These are phyloP conservation scores for Calvatia gigantea DNA, from an alignment of 768 basidiomycete species.

Conservation along the genomic window DNA sequence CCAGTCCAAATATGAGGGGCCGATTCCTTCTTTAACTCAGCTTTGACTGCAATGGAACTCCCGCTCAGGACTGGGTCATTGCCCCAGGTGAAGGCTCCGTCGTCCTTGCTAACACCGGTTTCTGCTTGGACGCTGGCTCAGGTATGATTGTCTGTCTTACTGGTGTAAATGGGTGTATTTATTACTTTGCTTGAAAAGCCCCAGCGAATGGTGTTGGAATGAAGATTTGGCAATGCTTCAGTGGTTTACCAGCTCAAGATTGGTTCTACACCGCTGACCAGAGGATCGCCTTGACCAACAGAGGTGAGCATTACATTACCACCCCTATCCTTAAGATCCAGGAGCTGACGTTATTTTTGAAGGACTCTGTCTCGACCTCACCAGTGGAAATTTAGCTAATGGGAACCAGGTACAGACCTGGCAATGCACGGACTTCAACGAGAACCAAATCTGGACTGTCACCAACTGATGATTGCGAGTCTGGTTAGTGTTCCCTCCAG, in stretches of 20 bases:
- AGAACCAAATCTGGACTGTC: conserved; percentile 14
- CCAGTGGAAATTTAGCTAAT: conserved; percentile 13
- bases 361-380: conserved; percentile 15
- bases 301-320: not conserved
- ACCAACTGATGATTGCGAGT: not conserved
- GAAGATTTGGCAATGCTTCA: conserved; percentile 35
- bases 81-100: conserved; percentile 18
- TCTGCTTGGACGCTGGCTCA: conserved; percentile 26
- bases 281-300: conserved; percentile 21
- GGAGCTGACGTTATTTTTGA: not conserved
- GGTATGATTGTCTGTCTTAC: conserved; percentile 6
- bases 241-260: conserved; percentile 29
- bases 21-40: conserved; percentile 10
- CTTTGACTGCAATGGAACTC: conserved; percentile 24
- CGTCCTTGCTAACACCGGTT: conserved; percentile 20
- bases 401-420: conserved; percentile 13
- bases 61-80: conserved; percentile 26
- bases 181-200: not conserved
- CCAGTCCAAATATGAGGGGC: not conserved
- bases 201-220: conserved; percentile 18
- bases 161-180: not conserved
- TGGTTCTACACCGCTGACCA: conserved; percentile 29
- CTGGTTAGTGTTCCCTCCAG: too few relatives aligned
- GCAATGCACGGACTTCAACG: conserved; percentile 8
- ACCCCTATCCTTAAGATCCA: not conserved